Conservation (phyloP, 306 rosid species). For the Bauhinia variegata region DNA sequence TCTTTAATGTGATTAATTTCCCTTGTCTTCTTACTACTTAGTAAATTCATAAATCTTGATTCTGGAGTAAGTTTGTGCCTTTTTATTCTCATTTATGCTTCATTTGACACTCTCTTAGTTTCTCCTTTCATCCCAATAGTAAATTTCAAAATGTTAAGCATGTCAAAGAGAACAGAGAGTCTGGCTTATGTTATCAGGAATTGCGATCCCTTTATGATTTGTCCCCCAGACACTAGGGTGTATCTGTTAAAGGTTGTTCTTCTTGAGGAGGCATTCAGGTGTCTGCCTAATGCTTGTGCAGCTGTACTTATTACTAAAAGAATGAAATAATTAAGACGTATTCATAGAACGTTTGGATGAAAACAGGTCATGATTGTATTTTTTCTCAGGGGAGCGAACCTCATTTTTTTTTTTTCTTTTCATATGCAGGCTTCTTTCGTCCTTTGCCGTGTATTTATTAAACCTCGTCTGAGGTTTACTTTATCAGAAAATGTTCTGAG, state of each 20-base stretch:
- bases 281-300: not conserved
- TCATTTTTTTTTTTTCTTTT: slow-evolving; percentile 20
- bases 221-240: not conserved
- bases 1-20: not conserved
- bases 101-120: not conserved
- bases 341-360: not conserved
- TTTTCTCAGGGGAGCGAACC: not conserved
- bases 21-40: not conserved
- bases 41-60: not conserved
- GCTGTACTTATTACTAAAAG: not conserved
- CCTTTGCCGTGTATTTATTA: slow-evolving; percentile 61
- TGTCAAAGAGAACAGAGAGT: not conserved
- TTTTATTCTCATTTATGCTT: not conserved
- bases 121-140: not conserved
- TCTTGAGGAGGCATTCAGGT: not conserved
- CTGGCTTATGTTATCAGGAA: not conserved
- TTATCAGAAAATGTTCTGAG: slow-evolving; percentile 54
- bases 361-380: not conserved
- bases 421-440: slow-evolving; percentile 59
- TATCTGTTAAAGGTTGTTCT: not conserved
- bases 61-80: not conserved
- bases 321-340: not conserved
- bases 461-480: slow-evolving; percentile 41
- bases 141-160: not conserved
- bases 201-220: not conserved